Base-by-base conservation (phyloP, 164 flowering plant species). In the Vitis labrusca region DNA sequence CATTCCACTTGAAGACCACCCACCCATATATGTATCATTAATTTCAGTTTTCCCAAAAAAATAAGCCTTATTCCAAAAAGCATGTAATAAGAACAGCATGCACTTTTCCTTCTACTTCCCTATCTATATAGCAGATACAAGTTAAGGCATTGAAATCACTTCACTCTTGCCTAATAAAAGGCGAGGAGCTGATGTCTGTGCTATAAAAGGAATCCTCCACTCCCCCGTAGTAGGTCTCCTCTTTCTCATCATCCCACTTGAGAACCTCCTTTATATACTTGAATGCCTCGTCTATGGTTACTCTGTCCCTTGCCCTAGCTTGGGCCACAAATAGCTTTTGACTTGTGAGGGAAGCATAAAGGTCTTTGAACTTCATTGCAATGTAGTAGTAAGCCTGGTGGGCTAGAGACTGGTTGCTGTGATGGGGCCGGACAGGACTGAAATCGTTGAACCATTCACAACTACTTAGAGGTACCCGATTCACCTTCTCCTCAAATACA, bases 171-270 rank as follows among this genome's bases (percentile, higher is more conserved):
- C 87, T 76, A 49, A 90, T 76, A 65, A 76, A 89, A 1, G 94
- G 98, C 0, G 92, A 87, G 8, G 98, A 95, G 77, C 98, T 95
- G 73, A 86, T 67, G 51, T 93, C 99, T 2, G 99, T 95, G 67
- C 98, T 91, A 73, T 88, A 95, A 69, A 89, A 90, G 8, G 99
- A 96, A 71, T 96, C 99, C 70, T 90, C 99, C 0, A 63, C 79
- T 1, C 69, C 86, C 29, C 69, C 87, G 60, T 77, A 86, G 65
- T 77, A 86, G 73, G 75, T 83, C 14, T 86, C 94, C 15, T 92
- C 98, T 71, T 82, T 93, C 79, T 93, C 97, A 3, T 96, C 98
- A 29, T 93, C 98, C 99, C 99, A 96, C 74, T 88, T 92, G 53
- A 94, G 84, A 59, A 96, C 92, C 79, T 96, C 97, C 68, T 96